Conservation (phyloP, 1,139 yeast genomes). For the Candida tropicalis region DNA sequence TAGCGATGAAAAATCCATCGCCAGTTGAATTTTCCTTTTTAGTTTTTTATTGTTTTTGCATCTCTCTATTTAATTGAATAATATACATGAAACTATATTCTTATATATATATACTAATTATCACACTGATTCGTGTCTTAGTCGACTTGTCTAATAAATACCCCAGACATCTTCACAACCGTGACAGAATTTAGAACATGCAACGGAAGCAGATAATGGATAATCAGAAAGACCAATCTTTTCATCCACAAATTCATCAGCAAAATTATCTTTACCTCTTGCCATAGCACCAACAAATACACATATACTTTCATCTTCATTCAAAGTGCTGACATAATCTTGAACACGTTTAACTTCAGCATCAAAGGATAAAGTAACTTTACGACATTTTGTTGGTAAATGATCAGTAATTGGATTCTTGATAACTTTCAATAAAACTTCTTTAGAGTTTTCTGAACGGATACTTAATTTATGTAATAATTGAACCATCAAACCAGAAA, state of each 20-base stretch:
- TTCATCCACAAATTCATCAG: slow-evolving; percentile 96
- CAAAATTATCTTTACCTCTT: slow-evolving; percentile 94
- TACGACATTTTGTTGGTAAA: slow-evolving; percentile 92
- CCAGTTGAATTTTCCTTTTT: too few relatives aligned
- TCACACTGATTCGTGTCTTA: too few relatives aligned
- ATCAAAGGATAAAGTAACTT: slow-evolving; percentile 91
- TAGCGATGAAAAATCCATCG: too few relatives aligned
- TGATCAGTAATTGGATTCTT: slow-evolving; percentile 97
- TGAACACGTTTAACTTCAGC: slow-evolving; percentile 87
- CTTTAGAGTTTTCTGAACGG: slow-evolving; percentile 93
- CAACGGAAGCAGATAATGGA: slow-evolving; percentile 96
- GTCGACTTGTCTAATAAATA: slow-evolving; percentile 54
- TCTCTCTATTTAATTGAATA: background rate
- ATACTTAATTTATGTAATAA: slow-evolving; percentile 88
- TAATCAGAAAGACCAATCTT: slow-evolving; percentile 94
- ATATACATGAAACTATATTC: slow-evolving; percentile 3
- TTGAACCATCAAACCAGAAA: slow-evolving; percentile 97
- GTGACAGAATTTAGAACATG: slow-evolving; percentile 97
- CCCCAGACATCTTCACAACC: slow-evolving; percentile 99
- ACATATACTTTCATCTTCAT: slow-evolving; percentile 90
- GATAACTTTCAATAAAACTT: slow-evolving; percentile 87
- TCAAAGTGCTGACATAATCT: slow-evolving; percentile 81
- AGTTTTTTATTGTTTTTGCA: too few relatives aligned
- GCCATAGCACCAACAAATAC: slow-evolving; percentile 99
- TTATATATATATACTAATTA: too few relatives aligned